phyloP scores from a whole-genome alignment of 2,329 filamentous ascomycete genomes.

The Sporothrix humicola region DNA sequence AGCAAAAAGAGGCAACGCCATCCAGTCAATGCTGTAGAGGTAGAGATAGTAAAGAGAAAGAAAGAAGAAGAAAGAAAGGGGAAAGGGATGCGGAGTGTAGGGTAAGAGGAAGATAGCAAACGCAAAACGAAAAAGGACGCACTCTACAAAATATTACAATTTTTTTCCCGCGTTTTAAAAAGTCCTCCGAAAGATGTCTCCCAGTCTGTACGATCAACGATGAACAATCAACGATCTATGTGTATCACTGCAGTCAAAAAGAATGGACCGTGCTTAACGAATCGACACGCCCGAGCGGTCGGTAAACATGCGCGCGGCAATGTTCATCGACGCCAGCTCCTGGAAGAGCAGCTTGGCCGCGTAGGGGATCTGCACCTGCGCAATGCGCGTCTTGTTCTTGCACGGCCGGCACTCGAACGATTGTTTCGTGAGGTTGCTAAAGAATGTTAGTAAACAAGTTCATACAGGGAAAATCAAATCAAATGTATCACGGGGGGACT shows the following conservation, averaged over 20 bases:
- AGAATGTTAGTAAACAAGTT: neutral
- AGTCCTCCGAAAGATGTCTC: neutral
- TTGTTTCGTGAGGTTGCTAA: conserved; percentile 88
- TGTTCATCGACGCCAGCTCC: conserved; percentile 97
- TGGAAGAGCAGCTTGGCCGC: conserved; percentile 98
- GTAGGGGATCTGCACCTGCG: conserved; percentile 96
- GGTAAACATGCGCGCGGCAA: conserved; percentile 96
- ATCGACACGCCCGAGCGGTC: conserved; percentile 77
- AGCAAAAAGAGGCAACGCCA: conserved; percentile 31
- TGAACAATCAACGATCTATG: too few species aligned
- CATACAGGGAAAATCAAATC: too few species aligned
- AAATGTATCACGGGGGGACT: conserved; percentile 52
- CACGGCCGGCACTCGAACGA: conserved; percentile 96
- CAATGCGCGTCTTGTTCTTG: conserved; percentile 99
- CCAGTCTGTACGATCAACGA: neutral
- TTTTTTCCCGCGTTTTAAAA: neutral
- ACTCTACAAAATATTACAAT: conserved; percentile 20
- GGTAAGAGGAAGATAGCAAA: neutral
- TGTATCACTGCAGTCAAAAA: too few species aligned
- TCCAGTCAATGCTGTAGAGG: conserved; percentile 31
- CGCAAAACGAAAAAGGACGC: neutral
- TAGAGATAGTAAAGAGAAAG: neutral
- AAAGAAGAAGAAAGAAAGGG: neutral
- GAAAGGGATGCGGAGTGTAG: neutral
- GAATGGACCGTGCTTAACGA: conserved; percentile 52